These are phyloP conservation scores for Austroboletus sp. DNA, from an alignment of 1,284 basidiomycete species.

Conservation along the genomic window DNA sequence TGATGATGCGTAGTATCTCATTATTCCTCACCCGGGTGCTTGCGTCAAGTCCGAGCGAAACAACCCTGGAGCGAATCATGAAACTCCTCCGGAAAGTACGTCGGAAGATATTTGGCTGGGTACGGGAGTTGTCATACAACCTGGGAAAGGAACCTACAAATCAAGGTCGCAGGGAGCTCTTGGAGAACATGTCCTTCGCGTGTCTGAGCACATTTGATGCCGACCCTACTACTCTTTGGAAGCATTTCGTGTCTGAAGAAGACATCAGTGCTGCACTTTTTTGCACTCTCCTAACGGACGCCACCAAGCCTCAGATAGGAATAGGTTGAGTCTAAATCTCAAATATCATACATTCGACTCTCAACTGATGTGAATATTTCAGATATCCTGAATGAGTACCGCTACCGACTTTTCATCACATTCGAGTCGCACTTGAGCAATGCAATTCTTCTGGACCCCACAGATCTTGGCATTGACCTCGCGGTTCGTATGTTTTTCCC, in stretches of 20 bases:
- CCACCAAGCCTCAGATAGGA: no score
- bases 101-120: constrained; percentile 33
- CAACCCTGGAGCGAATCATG: constrained; percentile 8
- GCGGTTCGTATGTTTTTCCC: constrained; percentile 34
- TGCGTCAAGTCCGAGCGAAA: constrained; percentile 16
- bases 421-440: neutral
- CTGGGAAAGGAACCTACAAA: neutral
- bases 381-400: constrained; percentile 12
- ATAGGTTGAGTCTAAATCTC: neutral
- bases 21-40: constrained; percentile 33
- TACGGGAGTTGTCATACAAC: constrained; percentile 15
- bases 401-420: neutral
- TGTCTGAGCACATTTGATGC: constrained; percentile 24
- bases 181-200: constrained; percentile 22
- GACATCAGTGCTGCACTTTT: constrained; percentile 18
- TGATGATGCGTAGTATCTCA: constrained; percentile 32
- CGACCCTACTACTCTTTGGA: neutral
- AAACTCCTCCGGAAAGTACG: constrained; percentile 30
- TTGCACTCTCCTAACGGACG: constrained; percentile 28
- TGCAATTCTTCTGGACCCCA: constrained; percentile 1
- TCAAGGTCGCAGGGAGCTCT: neutral
- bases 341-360: no score
- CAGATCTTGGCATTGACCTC: constrained; percentile 26
- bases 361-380: constrained; percentile 1
- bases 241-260: neutral